Evolutionary conservation across 306 rosid species (phyloP).

Genomic region (Prunus mira): DNA sequence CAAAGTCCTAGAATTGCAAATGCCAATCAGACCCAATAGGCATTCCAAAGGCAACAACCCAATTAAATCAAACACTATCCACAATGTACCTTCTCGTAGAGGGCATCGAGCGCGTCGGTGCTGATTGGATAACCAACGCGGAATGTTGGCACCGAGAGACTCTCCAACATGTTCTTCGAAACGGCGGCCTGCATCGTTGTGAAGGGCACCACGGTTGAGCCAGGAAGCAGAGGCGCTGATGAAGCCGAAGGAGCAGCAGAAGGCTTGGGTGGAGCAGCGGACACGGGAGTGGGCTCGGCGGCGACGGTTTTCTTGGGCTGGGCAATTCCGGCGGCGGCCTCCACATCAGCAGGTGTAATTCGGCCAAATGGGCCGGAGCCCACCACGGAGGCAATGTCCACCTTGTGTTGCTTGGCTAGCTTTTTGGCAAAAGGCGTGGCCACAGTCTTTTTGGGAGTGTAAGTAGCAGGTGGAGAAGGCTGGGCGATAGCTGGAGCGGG

Average conservation of each 20-base stretch:
- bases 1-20: not conserved
- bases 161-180: conserved; percentile 84
- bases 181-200: conserved; percentile 92
- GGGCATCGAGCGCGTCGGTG: conserved; percentile 68
- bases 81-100: conserved; percentile 58
- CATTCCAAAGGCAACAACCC: not conserved
- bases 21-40: not conserved
- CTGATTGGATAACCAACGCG: conserved; percentile 72
- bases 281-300: conserved; percentile 18
- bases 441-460: conserved; percentile 55
- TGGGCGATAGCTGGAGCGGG: conserved; percentile 51
- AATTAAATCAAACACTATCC: not conserved
- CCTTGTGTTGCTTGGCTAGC: conserved; percentile 86
- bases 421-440: conserved; percentile 90
- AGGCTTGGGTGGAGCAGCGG: conserved; percentile 37
- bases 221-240: conserved; percentile 48
- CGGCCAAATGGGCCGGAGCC: conserved; percentile 84
- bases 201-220: conserved; percentile 79
- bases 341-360: conserved; percentile 74
- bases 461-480: conserved; percentile 34
- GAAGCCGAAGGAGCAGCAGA: conserved; percentile 31
- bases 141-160: conserved; percentile 81
- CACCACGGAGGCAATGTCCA: conserved; percentile 53
- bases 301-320: conserved; percentile 40
- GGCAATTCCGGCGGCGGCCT: conserved; percentile 63